A percentile compares a stretch with the other conserved stretches of the same genome.
phyloP scores from a whole-genome alignment of 2,329 filamentous ascomycete species.

The Aureobasidium sp. region DNA sequence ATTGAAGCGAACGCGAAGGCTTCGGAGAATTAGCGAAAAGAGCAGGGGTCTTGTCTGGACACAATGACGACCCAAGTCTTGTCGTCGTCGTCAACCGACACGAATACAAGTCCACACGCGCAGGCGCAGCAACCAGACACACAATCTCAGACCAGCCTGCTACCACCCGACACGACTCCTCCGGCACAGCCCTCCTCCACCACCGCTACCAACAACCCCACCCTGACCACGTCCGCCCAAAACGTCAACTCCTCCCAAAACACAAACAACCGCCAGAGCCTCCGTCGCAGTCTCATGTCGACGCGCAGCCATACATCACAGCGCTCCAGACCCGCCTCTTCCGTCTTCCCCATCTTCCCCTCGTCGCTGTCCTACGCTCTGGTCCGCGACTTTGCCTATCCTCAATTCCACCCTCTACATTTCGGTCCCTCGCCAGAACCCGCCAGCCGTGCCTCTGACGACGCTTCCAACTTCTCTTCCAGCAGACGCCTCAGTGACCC shows the following conservation, averaged over 20 bases:
- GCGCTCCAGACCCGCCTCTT: slow-evolving; percentile 17
- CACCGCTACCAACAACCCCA: not conserved
- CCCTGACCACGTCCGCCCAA: not conserved
- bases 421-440: slow-evolving; percentile 78
- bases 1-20: slow-evolving; percentile 5
- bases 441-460: not conserved
- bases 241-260: not conserved
- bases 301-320: slow-evolving; percentile 8
- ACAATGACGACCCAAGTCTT: slow-evolving; percentile 9
- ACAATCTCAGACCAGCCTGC: not conserved
- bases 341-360: slow-evolving; percentile 71
- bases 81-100: slow-evolving; percentile 2
- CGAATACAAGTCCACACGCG: not conserved
- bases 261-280: slow-evolving; percentile 6
- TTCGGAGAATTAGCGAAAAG: slow-evolving; percentile 13
- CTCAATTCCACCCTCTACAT: slow-evolving; percentile 74
- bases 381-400: slow-evolving; percentile 94
- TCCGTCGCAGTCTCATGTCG: slow-evolving; percentile 12
- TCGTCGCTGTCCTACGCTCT: slow-evolving; percentile 82
- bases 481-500: slow-evolving; percentile 50
- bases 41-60: slow-evolving; percentile 1
- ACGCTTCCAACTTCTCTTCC: slow-evolving; percentile 80
- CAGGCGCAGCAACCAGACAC: not conserved
- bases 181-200: not conserved
- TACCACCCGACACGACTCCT: slow-evolving; percentile 10